A percentile compares a stretch with the other conserved stretches of the same genome.
Conservation (phyloP, 371 early-diverging fungal genomes). For the Mortierella sp. region DNA sequence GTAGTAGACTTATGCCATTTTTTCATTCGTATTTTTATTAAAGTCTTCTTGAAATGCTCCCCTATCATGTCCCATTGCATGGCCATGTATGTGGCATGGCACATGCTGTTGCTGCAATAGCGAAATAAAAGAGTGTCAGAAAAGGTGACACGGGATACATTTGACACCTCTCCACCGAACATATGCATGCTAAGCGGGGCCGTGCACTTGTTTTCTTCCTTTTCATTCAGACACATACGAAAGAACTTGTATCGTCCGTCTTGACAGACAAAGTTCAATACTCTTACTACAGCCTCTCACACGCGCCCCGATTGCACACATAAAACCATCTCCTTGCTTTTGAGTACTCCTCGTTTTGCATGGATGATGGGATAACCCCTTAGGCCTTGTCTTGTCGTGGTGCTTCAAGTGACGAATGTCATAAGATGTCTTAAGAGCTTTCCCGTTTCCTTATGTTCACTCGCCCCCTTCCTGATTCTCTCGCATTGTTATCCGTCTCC, state of each 20-base stretch:
- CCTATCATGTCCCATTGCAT: background rate
- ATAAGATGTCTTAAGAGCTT: background rate
- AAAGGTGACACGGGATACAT: background rate
- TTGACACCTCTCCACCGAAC: background rate
- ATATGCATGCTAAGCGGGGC: conserved; percentile 1
- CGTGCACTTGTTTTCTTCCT: background rate
- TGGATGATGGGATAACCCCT: background rate
- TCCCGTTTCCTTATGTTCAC: background rate
- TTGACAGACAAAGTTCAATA: no score
- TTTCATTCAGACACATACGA: background rate
- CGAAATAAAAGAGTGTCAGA: background rate
- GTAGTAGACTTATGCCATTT: conserved; percentile 1
- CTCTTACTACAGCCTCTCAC: no score
- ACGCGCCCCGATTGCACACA: background rate
- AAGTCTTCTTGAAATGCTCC: background rate
- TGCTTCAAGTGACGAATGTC: background rate
- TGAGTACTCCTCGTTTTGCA: background rate
- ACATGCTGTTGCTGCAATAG: background rate
- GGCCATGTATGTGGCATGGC: background rate
- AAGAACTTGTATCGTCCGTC: background rate
- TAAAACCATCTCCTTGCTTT: background rate
- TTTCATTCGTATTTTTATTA: background rate
- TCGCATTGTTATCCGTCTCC: background rate
- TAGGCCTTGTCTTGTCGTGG: background rate
- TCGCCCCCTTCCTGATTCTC: background rate